Percentiles rank a stretch among this genome's conserved stretches.
phyloP scores from a whole-genome alignment of 805 yeast genomes.

The Candida glaebosa region DNA sequence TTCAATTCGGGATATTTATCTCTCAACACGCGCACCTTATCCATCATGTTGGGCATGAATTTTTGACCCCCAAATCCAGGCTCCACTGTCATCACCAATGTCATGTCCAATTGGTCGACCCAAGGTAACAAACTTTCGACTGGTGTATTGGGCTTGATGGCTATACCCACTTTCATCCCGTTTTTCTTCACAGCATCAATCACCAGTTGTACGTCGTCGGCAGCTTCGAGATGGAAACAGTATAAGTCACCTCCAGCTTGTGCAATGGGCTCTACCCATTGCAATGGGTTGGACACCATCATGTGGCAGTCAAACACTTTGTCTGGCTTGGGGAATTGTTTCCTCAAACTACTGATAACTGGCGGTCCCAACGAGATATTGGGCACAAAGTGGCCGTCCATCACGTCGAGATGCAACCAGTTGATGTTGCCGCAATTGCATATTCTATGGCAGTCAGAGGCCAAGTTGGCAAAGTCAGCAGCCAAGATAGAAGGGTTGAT shows the following conservation, averaged over 20 bases:
- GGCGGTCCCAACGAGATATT: conserved; percentile 94
- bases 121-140: conserved; percentile 77
- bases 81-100: conserved; percentile 96
- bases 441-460: conserved; percentile 80
- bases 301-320: conserved; percentile 90
- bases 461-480: conserved; percentile 85
- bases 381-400: conserved; percentile 99
- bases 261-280: conserved; percentile 91
- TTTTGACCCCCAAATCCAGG: conserved; percentile 99
- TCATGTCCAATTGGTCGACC: conserved; percentile 83
- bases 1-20: conserved; percentile 70
- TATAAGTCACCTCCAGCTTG: conserved; percentile 94
- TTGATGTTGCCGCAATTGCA: conserved; percentile 74
- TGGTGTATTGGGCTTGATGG: conserved; percentile 89
- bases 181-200: conserved; percentile 70
- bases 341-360: conserved; percentile 72
- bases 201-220: conserved; percentile 69
- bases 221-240: conserved; percentile 94
- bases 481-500: conserved; percentile 95
- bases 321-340: conserved; percentile 66
- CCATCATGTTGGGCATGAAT: conserved; percentile 95
- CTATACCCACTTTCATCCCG: conserved; percentile 94
- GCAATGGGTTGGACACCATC: conserved; percentile 93
- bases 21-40: conserved; percentile 81
- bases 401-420: conserved; percentile 97